Evolutionary conservation across 345 rosid species (phyloP), one percentile per base, ranked within the genome.

Genomic region (Abelmoschus esculentus): DNA sequence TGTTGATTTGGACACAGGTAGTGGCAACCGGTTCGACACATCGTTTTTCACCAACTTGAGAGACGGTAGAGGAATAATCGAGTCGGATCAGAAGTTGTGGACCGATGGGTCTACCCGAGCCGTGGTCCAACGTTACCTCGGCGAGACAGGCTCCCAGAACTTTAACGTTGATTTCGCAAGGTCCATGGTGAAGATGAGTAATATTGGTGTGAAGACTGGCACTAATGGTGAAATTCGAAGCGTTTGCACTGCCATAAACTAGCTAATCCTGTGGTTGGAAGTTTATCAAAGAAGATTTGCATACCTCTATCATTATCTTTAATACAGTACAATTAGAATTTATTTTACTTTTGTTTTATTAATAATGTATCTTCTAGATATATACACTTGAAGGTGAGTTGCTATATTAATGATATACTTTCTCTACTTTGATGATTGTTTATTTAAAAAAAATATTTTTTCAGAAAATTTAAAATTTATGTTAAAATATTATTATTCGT

Each of bases 51-150:
- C 66, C 3, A 89, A 85, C 78, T 59, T 89, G 61, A 78, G 81
- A 59, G 70, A 9, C 13, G 85, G 86, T 2, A 69, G 79, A 5
- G 87, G 86, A 18, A 65, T 89, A 11, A 80, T 86, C 0, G 84
- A 83, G 72, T 85, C 91, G 6, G 89, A 89, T 63, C 84, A 85
- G 68, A 65, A 60, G 66, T 60, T 86, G 32, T 85, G 87, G 89
- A 77, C 75, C 0, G 80, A 81, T 26, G 71, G 79, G 7, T 28
- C 77, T 2, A 84, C 90, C 10, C 74, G 78, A 34, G 17, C 67
- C 11, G 34, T 82, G 5, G 84, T 87, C 47, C 84, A 83, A 12
- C 5, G 29, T 26, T 26, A 80, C 77, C 66, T 72, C 58, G 71
- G 82, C 5, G 56, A 75, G 3, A 64, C 71, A 34, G 72, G 80